Base-by-base conservation (phyloP, 1,284 basidiomycete species). In the Somion occarium region DNA sequence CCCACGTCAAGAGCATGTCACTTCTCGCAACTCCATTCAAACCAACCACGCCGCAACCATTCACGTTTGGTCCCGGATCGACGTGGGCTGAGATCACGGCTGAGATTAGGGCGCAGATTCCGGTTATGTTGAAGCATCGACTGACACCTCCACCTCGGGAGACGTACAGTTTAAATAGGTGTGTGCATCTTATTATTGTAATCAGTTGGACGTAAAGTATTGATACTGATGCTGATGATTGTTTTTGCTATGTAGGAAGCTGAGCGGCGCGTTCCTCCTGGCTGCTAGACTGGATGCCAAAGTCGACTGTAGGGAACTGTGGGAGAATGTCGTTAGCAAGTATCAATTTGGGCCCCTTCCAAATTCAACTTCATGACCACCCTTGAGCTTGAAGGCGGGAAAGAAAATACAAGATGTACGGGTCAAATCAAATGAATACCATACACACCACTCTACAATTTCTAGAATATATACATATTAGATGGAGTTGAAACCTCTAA, bases 151-250 rank as follows among this genome's bases (percentile, higher is more conserved):
- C 96, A 1, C 96, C 96, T 0, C 74, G 82, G 53, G 94, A 98
- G 71, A 98, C 96, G 1, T 98, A 98, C 68, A 93, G 88, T 65
- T 71, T 98, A 49, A 99, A 99, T 67, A 74, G 87, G 85, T 85
- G 53, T 49, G 75, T 15, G 11, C 23, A 11, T 27, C n/a, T n/a
- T n/a, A n/a, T 18, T 34, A 12, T 45, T 45, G 23, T 45, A 15
- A 9, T 24, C 9, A 15, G n/a, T 12, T 45, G 44, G 5, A 23
- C n/a, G n/a, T n/a, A n/a, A n/a, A 34, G 30, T 34, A 7, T 15
- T 19, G 20, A 38, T 44, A 9, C n/a, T 20, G 25, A 22, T 23
- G 50, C 38, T 53, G 34, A 20, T 54, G 30, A 22, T 49, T 13
- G 43, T 34, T 41, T 50, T 5, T 48, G 20, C 12, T 44, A n/a